A percentile compares a stretch with the other conserved stretches of the same genome.
Conservation (phyloP, 495 filamentous ascomycete species). For the Hyaloscypha variabilis region DNA sequence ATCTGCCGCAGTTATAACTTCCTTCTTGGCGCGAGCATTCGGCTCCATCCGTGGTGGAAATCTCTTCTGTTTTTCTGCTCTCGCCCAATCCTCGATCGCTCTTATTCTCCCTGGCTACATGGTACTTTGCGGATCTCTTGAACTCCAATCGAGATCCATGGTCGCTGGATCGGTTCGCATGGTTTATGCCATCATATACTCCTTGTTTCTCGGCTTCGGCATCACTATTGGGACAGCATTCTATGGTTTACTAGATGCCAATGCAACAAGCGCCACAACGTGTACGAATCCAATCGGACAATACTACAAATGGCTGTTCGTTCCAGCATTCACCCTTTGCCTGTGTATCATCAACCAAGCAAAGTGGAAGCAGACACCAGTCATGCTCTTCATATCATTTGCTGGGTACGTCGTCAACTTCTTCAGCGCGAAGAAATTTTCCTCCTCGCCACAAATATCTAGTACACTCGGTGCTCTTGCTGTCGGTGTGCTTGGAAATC, state of each 20-base stretch:
- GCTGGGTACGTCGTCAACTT: constrained; percentile 88
- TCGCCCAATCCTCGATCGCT: constrained; percentile 89
- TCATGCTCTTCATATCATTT: constrained; percentile 83
- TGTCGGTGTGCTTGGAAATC: constrained; percentile 83
- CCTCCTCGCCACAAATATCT: constrained; percentile 77
- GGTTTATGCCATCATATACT: constrained; percentile 96
- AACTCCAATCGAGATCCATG: constrained; percentile 84
- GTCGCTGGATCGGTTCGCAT: constrained; percentile 92
- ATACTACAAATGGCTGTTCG: constrained; percentile 73
- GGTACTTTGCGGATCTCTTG: constrained; percentile 79
- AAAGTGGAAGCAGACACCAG: constrained; percentile 85
- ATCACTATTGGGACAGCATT: constrained; percentile 93
- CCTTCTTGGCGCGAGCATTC: constrained; percentile 86
- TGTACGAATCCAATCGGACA: constrained; percentile 68
- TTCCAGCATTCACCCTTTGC: constrained; percentile 78
- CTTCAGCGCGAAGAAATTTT: constrained; percentile 72
- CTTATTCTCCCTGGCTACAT: constrained; percentile 91
- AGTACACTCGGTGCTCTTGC: constrained; percentile 85
- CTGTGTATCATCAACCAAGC: constrained; percentile 86
- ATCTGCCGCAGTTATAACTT: constrained; percentile 80
- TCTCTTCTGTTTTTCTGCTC: constrained; percentile 88
- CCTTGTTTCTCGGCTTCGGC: constrained; percentile 93
- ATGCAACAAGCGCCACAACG: constrained; percentile 73
- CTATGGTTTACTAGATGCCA: constrained; percentile 77
- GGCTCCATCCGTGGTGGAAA: constrained; percentile 72